These are phyloP conservation scores for Apodospora peruviana DNA, from an alignment of 495 filamentous ascomycete species.

Conservation along the genomic window DNA sequence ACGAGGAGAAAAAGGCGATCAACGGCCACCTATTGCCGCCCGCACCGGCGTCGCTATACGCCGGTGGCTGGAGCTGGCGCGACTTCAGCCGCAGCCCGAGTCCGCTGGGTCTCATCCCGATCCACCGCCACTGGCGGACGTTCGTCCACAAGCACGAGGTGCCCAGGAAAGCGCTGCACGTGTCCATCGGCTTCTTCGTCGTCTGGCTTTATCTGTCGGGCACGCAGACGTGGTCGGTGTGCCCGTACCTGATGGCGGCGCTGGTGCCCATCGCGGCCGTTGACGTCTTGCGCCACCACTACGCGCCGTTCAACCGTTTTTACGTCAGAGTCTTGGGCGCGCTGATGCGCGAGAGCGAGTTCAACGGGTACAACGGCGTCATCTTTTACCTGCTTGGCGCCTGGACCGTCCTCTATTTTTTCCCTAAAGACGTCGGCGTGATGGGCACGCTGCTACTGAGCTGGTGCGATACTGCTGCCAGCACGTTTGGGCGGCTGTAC, in stretches of 20 bases:
- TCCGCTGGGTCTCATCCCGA: constrained; percentile 90
- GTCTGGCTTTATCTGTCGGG: constrained; percentile 76
- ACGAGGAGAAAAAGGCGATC: constrained; percentile 18
- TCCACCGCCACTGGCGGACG: constrained; percentile 69
- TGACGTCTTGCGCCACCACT: constrained; percentile 78
- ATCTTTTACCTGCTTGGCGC: constrained; percentile 93
- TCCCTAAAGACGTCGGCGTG: constrained; percentile 90
- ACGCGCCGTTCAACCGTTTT: constrained; percentile 71
- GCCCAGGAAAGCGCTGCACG: constrained; percentile 71
- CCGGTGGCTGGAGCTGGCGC: constrained; percentile 59
- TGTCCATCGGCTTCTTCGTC: constrained; percentile 92
- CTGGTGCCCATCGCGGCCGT: constrained; percentile 83
- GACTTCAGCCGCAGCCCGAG: constrained; percentile 83
- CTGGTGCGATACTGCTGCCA: constrained; percentile 97
- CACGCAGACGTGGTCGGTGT: constrained; percentile 65
- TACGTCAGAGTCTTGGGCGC: constrained; percentile 82
- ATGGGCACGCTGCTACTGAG: constrained; percentile 83
- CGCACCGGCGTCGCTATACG: constrained; percentile 53
- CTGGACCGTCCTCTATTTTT: constrained; percentile 77
- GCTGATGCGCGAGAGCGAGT: constrained; percentile 95
- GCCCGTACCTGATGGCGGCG: constrained; percentile 74
- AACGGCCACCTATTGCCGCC: constrained; percentile 13
- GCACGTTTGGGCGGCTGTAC: constrained; percentile 83
- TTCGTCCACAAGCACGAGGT: constrained; percentile 76
- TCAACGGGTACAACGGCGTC: constrained; percentile 87